Percentiles rank a stretch among this genome's conserved stretches.
These are phyloP conservation scores for Jacaranda mimosifolia DNA, from an alignment of 257 asterid species.

Conservation along the genomic window DNA sequence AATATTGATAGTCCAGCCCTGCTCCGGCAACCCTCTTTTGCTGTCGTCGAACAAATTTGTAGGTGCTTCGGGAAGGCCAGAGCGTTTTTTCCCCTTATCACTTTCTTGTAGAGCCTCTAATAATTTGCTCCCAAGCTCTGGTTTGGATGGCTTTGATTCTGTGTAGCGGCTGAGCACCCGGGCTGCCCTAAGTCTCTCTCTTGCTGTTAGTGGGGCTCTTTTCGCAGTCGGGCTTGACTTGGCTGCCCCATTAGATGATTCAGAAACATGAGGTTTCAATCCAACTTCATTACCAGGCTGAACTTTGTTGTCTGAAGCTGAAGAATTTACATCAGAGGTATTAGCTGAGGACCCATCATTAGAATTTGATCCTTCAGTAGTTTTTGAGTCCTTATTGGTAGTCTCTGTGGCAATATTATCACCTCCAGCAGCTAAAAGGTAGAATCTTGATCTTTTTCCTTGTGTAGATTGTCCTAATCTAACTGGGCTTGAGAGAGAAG, in stretches of 20 bases:
- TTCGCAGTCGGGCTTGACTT: constrained; percentile 51
- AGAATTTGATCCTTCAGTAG: constrained; percentile 41
- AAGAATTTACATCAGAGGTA: constrained; percentile 31
- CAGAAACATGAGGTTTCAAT: constrained; percentile 32
- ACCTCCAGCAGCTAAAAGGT: constrained; percentile 52
- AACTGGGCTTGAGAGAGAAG: constrained; percentile 34
- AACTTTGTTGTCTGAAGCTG: constrained; percentile 32
- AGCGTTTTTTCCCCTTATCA: constrained; percentile 80
- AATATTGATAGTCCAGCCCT: constrained; percentile 73
- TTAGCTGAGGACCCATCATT: constrained; percentile 39
- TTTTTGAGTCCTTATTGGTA: constrained; percentile 40
- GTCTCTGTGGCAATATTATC: constrained; percentile 58
- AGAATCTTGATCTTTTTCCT: constrained; percentile 42
- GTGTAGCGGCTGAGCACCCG: constrained; percentile 89
- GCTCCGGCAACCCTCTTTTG: constrained; percentile 81
- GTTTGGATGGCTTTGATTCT: constrained; percentile 71
- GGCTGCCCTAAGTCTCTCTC: constrained; percentile 96
- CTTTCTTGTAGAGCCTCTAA: constrained; percentile 74
- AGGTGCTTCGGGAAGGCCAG: constrained; percentile 92
- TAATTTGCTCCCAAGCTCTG: constrained; percentile 70
- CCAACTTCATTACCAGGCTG: constrained; percentile 21
- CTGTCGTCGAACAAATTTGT: constrained; percentile 77
- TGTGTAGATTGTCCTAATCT: constrained; percentile 40
- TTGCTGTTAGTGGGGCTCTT: constrained; percentile 78
- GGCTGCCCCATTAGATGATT: constrained; percentile 37